These are phyloP conservation scores for Leccinum boreale DNA, from an alignment of 768 basidiomycete species.

Conservation along the genomic window DNA sequence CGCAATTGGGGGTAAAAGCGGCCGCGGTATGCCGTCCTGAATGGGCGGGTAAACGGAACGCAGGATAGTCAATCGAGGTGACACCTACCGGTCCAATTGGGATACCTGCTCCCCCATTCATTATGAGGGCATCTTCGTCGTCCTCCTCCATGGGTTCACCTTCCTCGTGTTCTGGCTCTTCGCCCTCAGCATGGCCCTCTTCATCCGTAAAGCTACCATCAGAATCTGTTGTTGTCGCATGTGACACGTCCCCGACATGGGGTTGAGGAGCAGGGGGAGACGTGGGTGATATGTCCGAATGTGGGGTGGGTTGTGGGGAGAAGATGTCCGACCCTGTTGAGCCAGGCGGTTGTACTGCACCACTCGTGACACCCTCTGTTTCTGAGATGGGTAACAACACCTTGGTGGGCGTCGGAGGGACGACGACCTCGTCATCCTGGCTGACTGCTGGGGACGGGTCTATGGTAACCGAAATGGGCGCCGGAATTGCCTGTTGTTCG, in stretches of 20 bases:
- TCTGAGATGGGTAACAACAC: constrained; percentile 57
- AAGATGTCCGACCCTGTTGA: constrained; percentile 53
- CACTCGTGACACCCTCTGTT: constrained; percentile 87
- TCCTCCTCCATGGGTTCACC: constrained; percentile 68
- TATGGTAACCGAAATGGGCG: constrained; percentile 19
- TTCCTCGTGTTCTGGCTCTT: constrained; percentile 61
- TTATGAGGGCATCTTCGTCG: constrained; percentile 86
- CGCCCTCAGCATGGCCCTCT: constrained; percentile 65
- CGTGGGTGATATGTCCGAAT: constrained; percentile 23
- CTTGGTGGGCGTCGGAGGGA: constrained; percentile 49
- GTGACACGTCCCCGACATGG: constrained; percentile 30
- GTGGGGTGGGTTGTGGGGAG: constrained; percentile 25
- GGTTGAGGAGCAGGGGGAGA: constrained; percentile 24
- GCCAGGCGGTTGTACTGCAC: constrained; percentile 88
- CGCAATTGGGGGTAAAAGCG: constrained; percentile 82
- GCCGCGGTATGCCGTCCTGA: constrained; percentile 83
- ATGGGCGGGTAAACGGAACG: constrained; percentile 2
- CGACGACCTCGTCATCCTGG: constrained; percentile 37
- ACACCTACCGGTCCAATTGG: constrained; percentile 83
- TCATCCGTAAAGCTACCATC: constrained; percentile 52
- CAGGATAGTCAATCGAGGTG: neutral
- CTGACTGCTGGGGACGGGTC: constrained; percentile 18
- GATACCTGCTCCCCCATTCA: constrained; percentile 91
- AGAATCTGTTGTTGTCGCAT: constrained; percentile 31
- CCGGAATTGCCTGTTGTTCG: constrained; percentile 34